These are phyloP conservation scores for Penicillium hesseltinei DNA, from an alignment of 2,329 filamentous ascomycete species.

Conservation along the genomic window DNA sequence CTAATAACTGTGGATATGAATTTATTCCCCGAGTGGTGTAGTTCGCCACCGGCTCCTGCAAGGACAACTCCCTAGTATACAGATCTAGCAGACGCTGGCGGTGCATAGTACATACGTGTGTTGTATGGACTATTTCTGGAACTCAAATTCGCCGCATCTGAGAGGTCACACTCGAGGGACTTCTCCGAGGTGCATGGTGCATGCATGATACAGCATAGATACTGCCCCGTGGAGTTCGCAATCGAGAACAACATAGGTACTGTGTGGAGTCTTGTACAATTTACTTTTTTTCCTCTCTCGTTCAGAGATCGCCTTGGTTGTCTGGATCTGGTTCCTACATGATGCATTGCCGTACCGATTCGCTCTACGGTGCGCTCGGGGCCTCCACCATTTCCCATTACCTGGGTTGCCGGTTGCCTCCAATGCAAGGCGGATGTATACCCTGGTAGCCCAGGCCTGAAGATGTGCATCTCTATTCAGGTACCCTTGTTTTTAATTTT, in stretches of 20 bases:
- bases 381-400: conserved; percentile 14
- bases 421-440: conserved; percentile 25
- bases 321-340: conserved; percentile 1
- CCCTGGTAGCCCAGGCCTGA: neutral
- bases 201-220: conserved; percentile 5
- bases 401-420: conserved; percentile 21
- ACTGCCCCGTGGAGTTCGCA: conserved; percentile 16
- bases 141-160: conserved; percentile 29
- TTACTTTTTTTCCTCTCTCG: neutral
- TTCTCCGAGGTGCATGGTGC: conserved; percentile 9
- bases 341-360: neutral
- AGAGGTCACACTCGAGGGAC: conserved; percentile 17
- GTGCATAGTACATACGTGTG: conserved; percentile 3
- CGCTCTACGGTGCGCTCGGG: conserved; percentile 1
- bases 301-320: neutral
- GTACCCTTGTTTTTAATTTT: conserved; percentile 14
- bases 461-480: conserved; percentile 18
- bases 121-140: conserved; percentile 13
- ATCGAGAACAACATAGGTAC: conserved; percentile 11
- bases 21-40: conserved; percentile 22
- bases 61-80: conserved; percentile 18
- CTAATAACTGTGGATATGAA: neutral
- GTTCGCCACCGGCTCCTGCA: conserved; percentile 17
- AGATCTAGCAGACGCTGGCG: conserved; percentile 16
- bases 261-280: neutral